Evolutionary conservation across 129 eudicot genomes (phyloP).

Genomic region (Chrysanthemum seticuspe): DNA sequence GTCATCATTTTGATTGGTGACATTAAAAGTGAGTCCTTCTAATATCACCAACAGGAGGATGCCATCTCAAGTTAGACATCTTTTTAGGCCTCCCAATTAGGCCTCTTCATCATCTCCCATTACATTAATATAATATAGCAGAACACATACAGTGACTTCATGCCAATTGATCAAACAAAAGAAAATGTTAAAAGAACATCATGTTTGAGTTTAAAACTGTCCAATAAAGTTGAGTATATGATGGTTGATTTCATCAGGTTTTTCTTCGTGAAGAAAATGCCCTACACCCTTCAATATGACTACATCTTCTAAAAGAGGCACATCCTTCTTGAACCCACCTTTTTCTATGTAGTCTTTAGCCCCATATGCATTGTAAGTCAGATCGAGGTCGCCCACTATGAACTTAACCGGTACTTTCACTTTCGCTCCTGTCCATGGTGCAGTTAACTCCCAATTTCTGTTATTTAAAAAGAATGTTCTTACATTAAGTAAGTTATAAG

Average conservation of each 20-base stretch:
- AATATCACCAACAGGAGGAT: too few species aligned
- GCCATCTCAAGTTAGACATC: too few species aligned
- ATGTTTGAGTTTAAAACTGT: slow-evolving; percentile 1
- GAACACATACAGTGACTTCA: too few species aligned
- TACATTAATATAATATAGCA: too few species aligned
- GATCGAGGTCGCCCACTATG: slow-evolving; percentile 61
- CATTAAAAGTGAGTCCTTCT: too few species aligned
- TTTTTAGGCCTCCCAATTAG: too few species aligned
- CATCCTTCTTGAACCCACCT: slow-evolving; percentile 67
- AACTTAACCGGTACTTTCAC: slow-evolving; percentile 64
- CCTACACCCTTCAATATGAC: slow-evolving; percentile 55
- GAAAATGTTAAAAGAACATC: not conserved
- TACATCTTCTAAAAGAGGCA: slow-evolving; percentile 63
- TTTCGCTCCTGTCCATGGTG: slow-evolving; percentile 59
- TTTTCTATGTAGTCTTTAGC: slow-evolving; percentile 51
- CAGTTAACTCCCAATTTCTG: slow-evolving; percentile 69
- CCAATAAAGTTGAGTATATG: slow-evolving; percentile 54
- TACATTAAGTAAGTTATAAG: not conserved
- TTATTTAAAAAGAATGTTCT: not conserved
- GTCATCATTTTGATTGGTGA: too few species aligned
- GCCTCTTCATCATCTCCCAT: too few species aligned
- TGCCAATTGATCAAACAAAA: too few species aligned
- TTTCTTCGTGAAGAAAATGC: slow-evolving; percentile 71
- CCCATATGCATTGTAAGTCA: slow-evolving; percentile 49
- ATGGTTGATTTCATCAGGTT: slow-evolving; percentile 54